Base-by-base conservation (phyloP, 257 asterid genomes). In the Echium plantagineum region DNA sequence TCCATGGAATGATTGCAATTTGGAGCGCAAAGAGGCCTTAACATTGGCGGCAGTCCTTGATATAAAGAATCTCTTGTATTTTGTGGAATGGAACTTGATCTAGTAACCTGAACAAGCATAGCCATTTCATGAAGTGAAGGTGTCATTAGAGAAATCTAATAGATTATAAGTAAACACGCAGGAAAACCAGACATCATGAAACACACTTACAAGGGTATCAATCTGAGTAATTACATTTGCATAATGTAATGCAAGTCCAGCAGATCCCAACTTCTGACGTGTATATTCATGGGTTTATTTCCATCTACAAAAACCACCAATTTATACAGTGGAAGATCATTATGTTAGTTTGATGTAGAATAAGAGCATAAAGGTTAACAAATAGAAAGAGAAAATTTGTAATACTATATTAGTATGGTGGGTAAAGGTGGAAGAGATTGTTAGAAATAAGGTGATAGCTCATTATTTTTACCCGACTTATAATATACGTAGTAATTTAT, bases 241-340 rank as follows among this genome's bases (percentile, higher is more conserved):
- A 63, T 90, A 85, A 63, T 90, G 98, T 68, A 90, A 81, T 21
- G 98, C 90, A 68, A 90, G 96, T 58, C 96, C 98, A 61, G 98
- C 88, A 66, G 93, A 78, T 49, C 98, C 98, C 90, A 90, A 67
- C 77, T 79, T 85, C 72, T 80, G 87, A 31, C 72, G 76, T 64
- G 68, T 65, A 74, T 67, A 76, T 65, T 77, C 18, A 68, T 68
- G 3, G 91, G 83, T 62, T 66, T 71, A 63, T 70, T 74, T 66
- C 77, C 88, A 71, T 80, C 95, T 87, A 71, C 66, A 77, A 70
- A n/a, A 69, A 57, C 60, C 62, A 49, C 42, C 48, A 59, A 56
- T 61, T 56, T 35, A 66, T 7, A 58, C 47, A 51, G 55, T 46
- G 31, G 61, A 47, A 46, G 18, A 58, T 12, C 32, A 67, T 58